phyloP scores from a whole-genome alignment of 768 basidiomycete genomes.

The Pholiota microspora region DNA sequence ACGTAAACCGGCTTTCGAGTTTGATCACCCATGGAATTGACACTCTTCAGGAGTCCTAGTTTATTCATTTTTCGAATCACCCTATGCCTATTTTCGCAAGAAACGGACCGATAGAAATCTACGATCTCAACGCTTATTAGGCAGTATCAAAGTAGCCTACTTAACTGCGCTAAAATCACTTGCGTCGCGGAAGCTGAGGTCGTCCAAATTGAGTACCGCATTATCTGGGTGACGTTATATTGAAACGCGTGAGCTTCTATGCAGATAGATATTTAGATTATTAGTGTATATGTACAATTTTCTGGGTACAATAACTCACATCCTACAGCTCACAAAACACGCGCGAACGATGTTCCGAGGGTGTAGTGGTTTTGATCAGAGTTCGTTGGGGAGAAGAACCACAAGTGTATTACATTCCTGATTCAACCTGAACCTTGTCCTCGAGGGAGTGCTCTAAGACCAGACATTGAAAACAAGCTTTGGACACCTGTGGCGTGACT shows the following conservation, averaged over 20 bases:
- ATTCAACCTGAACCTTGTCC: too few species aligned
- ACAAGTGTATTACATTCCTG: too few species aligned
- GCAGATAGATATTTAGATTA: too few species aligned
- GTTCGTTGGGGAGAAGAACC: too few species aligned
- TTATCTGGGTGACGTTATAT: background rate
- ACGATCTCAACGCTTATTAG: background rate
- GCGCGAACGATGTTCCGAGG: too few species aligned
- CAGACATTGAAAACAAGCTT: too few species aligned
- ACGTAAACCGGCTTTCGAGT: background rate
- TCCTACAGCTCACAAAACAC: too few species aligned
- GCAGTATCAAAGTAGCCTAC: background rate
- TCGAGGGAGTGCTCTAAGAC: too few species aligned
- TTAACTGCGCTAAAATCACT: background rate
- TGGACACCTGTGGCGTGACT: constrained; percentile 14
- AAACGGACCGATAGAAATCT: background rate
- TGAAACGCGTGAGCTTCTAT: too few species aligned
- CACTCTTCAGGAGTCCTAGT: background rate
- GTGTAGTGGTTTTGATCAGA: too few species aligned
- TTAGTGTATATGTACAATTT: too few species aligned
- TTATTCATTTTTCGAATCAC: background rate
- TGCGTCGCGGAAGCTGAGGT: background rate
- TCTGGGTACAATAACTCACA: too few species aligned
- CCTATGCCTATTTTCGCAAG: background rate
- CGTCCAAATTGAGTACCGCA: background rate
- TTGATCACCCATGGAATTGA: background rate